Percentiles rank a stretch among this genome's conserved stretches.
phyloP scores from a whole-genome alignment of 768 basidiomycete species.

The Leccinellum rugosiceps region DNA sequence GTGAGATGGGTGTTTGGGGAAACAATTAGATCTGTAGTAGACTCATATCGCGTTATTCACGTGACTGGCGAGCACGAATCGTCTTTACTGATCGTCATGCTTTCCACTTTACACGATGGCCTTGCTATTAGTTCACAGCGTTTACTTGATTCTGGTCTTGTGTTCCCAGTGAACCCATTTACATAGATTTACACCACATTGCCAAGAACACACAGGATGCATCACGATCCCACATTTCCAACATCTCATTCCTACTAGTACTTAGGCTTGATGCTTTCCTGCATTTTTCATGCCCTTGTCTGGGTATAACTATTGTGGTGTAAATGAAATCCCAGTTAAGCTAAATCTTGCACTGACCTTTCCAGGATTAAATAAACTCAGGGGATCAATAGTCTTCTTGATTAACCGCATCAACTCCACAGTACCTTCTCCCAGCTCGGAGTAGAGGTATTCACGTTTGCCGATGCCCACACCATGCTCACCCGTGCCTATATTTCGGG shows the following conservation, averaged over 20 bases:
- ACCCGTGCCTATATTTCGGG: constrained; percentile 52
- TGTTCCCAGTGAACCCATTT: no score
- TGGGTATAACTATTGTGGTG: constrained; percentile 11
- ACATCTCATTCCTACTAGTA: not conserved
- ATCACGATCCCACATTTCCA: not conserved
- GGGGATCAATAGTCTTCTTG: constrained; percentile 72
- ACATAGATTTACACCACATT: no score
- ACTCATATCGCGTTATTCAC: constrained; percentile 4
- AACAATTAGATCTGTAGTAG: not conserved
- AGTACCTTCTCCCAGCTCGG: constrained; percentile 81
- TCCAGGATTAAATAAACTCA: constrained; percentile 79
- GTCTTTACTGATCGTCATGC: no score
- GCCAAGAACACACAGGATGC: not conserved
- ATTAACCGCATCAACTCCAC: constrained; percentile 81
- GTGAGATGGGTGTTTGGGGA: not conserved
- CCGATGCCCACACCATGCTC: constrained; percentile 89
- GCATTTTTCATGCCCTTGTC: constrained; percentile 21
- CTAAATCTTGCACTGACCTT: constrained; percentile 48
- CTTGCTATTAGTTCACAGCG: no score
- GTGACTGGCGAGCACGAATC: constrained; percentile 16
- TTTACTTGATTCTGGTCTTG: no score
- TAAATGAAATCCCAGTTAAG: not conserved
- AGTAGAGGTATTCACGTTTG: constrained; percentile 72
- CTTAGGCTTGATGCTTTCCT: not conserved
- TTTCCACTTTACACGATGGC: no score